These are phyloP conservation scores for Penicillium waksmanii DNA, from an alignment of 495 filamentous ascomycete species.

Conservation along the genomic window DNA sequence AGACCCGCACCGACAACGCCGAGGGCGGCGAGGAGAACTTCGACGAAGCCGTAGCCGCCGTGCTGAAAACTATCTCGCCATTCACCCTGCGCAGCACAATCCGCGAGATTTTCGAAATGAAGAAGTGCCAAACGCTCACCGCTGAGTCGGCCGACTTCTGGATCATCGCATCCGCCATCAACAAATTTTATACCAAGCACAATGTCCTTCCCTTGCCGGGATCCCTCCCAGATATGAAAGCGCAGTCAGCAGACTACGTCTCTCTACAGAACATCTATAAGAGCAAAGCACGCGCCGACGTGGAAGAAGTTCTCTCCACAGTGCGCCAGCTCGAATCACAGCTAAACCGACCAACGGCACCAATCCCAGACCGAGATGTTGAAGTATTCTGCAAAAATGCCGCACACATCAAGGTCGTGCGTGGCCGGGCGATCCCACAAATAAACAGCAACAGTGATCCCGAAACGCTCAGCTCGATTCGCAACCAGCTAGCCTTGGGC, in stretches of 20 bases:
- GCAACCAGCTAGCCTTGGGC: slow-evolving; percentile 34
- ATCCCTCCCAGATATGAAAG: slow-evolving; percentile 96
- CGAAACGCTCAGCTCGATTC: slow-evolving; percentile 36
- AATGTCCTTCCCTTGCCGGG: slow-evolving; percentile 80
- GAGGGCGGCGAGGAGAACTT: slow-evolving; percentile 98
- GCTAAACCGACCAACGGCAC: slow-evolving; percentile 44
- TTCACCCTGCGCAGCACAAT: slow-evolving; percentile 68
- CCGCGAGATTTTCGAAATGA: slow-evolving; percentile 76
- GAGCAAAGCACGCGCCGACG: slow-evolving; percentile 78
- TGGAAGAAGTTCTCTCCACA: slow-evolving; percentile 72
- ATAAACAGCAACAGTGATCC: slow-evolving; percentile 38
- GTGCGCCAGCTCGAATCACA: slow-evolving; percentile 64
- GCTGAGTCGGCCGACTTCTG: slow-evolving; percentile 68
- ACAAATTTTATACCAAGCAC: slow-evolving; percentile 71
- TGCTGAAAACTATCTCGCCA: slow-evolving; percentile 77
- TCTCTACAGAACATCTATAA: slow-evolving; percentile 94
- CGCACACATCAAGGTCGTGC: slow-evolving; percentile 87
- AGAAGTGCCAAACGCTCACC: slow-evolving; percentile 53
- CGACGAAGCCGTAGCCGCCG: slow-evolving; percentile 86
- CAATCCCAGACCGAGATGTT: slow-evolving; percentile 74
- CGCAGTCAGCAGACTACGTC: slow-evolving; percentile 88
- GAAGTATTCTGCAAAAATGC: slow-evolving; percentile 96
- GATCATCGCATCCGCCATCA: slow-evolving; percentile 84
- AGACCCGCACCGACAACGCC: slow-evolving; percentile 70
- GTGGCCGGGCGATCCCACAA: slow-evolving; percentile 58